phyloP scores from a whole-genome alignment of 2,329 filamentous ascomycete species.

The Aspergillus alliaceus region DNA sequence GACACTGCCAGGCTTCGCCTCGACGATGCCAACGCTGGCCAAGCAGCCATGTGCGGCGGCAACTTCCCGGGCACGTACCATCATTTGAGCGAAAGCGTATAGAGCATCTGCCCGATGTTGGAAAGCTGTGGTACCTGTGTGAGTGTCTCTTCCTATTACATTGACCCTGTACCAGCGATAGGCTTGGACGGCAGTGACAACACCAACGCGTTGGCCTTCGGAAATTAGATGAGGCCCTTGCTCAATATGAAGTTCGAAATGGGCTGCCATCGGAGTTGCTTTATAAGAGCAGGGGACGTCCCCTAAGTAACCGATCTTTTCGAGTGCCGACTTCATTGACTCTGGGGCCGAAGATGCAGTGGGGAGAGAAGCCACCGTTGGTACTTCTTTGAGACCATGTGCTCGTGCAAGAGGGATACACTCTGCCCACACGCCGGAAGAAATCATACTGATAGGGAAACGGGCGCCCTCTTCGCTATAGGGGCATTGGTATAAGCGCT shows the following conservation, averaged over 20 bases:
- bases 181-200: conserved; percentile 72
- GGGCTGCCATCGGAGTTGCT: conserved; percentile 67
- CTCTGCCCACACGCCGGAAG: conserved; percentile 77
- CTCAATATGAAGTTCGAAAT: conserved; percentile 84
- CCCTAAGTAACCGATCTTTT: conserved; percentile 72
- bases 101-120: conserved; percentile 66
- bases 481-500: conserved; percentile 11
- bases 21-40: conserved; percentile 70
- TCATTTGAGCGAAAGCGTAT: conserved; percentile 66
- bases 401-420: conserved; percentile 63
- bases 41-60: conserved; percentile 62
- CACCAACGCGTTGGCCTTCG: conserved; percentile 62
- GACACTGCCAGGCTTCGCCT: conserved; percentile 64
- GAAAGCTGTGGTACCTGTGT: conserved; percentile 74
- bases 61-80: conserved; percentile 63
- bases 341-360: conserved; percentile 54
- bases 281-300: conserved; percentile 56
- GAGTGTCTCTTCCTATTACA: conserved; percentile 66
- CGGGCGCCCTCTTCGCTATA: conserved; percentile 74
- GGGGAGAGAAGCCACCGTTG: conserved; percentile 43
- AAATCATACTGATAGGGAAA: conserved; percentile 73
- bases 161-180: conserved; percentile 73
- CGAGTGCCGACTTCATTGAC: conserved; percentile 67
- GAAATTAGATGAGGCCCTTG: conserved; percentile 75
- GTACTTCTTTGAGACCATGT: conserved; percentile 63